These are phyloP conservation scores for Brassica hybrid DNA, from an alignment of 441 rosid species.

Conservation along the genomic window DNA sequence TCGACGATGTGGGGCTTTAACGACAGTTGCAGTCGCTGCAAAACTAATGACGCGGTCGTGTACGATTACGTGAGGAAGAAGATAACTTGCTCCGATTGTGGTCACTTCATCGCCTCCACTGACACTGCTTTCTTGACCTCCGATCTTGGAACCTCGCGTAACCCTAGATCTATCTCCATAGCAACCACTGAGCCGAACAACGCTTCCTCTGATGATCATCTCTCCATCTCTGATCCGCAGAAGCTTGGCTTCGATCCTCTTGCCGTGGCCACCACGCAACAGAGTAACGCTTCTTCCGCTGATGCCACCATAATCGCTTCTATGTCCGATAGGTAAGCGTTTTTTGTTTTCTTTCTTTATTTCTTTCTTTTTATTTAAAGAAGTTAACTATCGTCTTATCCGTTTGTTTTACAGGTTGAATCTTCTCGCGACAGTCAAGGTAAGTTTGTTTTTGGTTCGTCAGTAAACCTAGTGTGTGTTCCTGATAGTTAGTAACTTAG, in stretches of 20 bases:
- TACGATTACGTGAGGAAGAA: not conserved
- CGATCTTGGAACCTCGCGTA: not conserved
- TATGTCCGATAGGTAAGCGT: no score
- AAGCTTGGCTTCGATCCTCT: no score
- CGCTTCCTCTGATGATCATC: not conserved
- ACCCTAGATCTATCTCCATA: not conserved
- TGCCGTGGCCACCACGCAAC: no score
- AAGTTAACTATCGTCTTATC: no score
- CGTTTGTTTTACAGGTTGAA: no score
- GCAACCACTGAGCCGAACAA: not conserved
- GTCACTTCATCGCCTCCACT: not conserved
- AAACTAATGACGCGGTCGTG: not conserved
- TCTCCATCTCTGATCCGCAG: no score
- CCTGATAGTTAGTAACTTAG: not conserved
- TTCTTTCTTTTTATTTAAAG: no score
- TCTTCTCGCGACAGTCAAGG: no score
- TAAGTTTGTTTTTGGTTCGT: no score
- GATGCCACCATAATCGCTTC: no score
- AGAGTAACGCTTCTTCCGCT: no score
- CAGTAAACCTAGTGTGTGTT: not conserved
- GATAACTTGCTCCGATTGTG: constrained; percentile 1
- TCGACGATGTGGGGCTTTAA: not conserved
- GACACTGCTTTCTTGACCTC: not conserved
- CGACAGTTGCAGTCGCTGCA: not conserved
- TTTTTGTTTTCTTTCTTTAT: no score